phyloP scores from a whole-genome alignment of 2,329 filamentous ascomycete species.

The Pestalotiopsis sp. region DNA sequence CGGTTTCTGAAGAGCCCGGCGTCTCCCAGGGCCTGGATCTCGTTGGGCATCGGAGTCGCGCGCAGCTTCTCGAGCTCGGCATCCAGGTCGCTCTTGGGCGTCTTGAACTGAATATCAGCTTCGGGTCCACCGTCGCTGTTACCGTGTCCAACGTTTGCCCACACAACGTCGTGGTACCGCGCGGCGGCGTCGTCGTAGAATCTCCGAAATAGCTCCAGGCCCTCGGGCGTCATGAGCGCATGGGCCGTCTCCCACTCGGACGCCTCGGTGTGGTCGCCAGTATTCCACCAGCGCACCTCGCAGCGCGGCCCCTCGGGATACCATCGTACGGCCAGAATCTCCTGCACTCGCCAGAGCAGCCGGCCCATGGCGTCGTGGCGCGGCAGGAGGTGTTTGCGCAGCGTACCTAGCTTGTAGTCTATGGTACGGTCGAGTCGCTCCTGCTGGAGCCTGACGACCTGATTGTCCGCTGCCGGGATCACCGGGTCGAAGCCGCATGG shows the following conservation, averaged over 20 bases:
- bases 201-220: background rate
- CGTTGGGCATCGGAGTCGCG: background rate
- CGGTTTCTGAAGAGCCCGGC: background rate
- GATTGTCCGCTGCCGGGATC: background rate
- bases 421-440: background rate
- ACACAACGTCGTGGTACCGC: background rate
- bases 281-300: constrained; percentile 2
- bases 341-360: constrained; percentile 1
- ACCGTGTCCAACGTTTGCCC: background rate
- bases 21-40: background rate
- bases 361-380: background rate
- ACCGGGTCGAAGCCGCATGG: background rate
- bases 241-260: background rate
- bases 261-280: background rate
- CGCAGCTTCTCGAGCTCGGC: background rate
- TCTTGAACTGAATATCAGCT: background rate
- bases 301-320: background rate
- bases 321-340: background rate
- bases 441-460: background rate
- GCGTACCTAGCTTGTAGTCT: background rate
- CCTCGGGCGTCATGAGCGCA: background rate
- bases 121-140: background rate
- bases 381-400: background rate
- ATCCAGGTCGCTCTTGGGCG: background rate
- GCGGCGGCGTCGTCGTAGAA: background rate